These are phyloP conservation scores for Yamagishiella unicocca DNA, from an alignment of 139 green algal genomes.

Conservation along the genomic window DNA sequence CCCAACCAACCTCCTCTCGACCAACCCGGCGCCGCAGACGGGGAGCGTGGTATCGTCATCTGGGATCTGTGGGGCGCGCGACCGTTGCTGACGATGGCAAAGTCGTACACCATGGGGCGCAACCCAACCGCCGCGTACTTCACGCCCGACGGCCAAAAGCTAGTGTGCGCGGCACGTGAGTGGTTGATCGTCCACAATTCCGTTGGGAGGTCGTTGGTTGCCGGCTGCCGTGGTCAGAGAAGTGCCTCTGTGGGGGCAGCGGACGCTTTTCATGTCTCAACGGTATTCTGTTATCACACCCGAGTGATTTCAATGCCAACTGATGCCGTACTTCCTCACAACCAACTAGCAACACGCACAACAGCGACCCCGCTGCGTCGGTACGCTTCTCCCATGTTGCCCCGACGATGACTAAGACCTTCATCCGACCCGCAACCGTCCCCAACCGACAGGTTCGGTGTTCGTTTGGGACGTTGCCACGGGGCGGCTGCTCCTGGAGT, in stretches of 20 bases:
- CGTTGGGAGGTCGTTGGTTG: too few relatives aligned
- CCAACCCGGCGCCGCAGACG: not conserved
- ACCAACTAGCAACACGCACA: too few relatives aligned
- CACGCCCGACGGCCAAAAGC: slow-evolving; percentile 5
- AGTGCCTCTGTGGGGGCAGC: too few relatives aligned
- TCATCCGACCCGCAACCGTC: not conserved
- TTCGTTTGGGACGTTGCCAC: slow-evolving; percentile 38
- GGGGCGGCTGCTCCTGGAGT: not conserved
- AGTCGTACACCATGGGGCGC: not conserved
- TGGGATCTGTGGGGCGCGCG: slow-evolving; percentile 34
- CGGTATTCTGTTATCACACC: too few relatives aligned
- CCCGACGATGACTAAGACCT: too few relatives aligned
- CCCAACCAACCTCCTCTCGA: not conserved
- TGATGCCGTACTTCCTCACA: too few relatives aligned
- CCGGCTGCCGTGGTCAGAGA: too few relatives aligned
- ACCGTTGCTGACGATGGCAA: not conserved
- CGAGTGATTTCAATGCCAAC: too few relatives aligned
- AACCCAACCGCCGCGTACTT: slow-evolving; percentile 19
- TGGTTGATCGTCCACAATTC: too few relatives aligned
- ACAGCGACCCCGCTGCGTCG: too few relatives aligned
- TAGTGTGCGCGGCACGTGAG: slow-evolving; percentile 28
- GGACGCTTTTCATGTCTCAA: too few relatives aligned
- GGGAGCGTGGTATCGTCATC: not conserved
- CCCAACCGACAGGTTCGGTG: slow-evolving; percentile 29
- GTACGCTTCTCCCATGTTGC: too few relatives aligned